phyloP scores from a whole-genome alignment of 163 green algal species.

The Coccomyxa subellipsoidea region DNA sequence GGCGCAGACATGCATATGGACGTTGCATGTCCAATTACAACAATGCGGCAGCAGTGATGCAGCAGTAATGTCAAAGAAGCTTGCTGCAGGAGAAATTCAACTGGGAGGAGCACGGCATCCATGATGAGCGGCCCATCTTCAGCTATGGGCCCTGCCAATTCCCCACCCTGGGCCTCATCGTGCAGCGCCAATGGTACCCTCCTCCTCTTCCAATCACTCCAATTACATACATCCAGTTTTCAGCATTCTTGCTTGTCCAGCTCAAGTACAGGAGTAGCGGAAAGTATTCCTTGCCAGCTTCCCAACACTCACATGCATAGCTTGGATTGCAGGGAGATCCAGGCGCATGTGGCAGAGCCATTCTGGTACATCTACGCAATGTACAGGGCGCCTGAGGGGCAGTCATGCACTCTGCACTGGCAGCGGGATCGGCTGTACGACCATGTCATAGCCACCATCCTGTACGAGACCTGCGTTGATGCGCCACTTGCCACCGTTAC shows the following conservation, averaged over 20 bases:
- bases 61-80: too few species aligned
- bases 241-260: too few species aligned
- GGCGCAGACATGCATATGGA: too few species aligned
- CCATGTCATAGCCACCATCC: slow-evolving; percentile 57
- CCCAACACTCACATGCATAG: not conserved
- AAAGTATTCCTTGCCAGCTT: too few species aligned
- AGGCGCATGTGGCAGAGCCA: slow-evolving; percentile 82
- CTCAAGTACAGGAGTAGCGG: too few species aligned
- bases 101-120: slow-evolving; percentile 43
- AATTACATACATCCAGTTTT: not conserved
- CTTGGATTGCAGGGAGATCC: slow-evolving; percentile 69
- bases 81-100: slow-evolving; percentile 76
- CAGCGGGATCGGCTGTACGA: slow-evolving; percentile 84
- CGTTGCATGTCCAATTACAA: too few species aligned
- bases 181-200: slow-evolving; percentile 84
- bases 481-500: slow-evolving; percentile 61
- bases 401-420: slow-evolving; percentile 54
- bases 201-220: not conserved
- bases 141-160: slow-evolving; percentile 99
- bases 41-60: too few species aligned
- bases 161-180: slow-evolving; percentile 95
- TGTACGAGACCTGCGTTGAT: slow-evolving; percentile 69
- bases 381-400: slow-evolving; percentile 25
- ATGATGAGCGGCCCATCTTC: slow-evolving; percentile 58
- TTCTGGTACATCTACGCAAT: slow-evolving; percentile 85